Evolutionary conservation across 345 rosid species (phyloP).

Genomic region (Heritiera littoralis): DNA sequence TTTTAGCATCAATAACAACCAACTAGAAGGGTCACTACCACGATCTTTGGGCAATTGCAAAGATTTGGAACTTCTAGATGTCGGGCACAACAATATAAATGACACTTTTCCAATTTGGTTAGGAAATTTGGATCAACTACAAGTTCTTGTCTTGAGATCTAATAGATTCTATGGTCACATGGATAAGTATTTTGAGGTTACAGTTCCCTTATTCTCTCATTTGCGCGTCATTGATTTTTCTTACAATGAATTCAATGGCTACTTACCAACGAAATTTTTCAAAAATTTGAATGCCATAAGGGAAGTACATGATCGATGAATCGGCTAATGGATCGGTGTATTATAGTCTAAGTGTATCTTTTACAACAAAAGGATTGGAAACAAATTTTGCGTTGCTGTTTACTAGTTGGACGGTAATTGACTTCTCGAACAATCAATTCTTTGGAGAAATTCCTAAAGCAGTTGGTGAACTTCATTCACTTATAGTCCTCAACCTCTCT

Average conservation of each 20-base stretch:
- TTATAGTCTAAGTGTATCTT: background rate
- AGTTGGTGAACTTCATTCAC: background rate
- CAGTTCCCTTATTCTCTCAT: background rate
- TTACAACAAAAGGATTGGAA: background rate
- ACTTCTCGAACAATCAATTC: background rate
- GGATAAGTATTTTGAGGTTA: background rate
- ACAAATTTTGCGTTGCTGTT: too few species aligned
- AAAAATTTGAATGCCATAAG: background rate
- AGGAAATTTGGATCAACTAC: background rate
- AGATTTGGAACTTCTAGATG: background rate
- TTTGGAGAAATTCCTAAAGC: background rate
- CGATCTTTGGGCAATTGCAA: slow-evolving; percentile 18
- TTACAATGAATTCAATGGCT: slow-evolving; percentile 3
- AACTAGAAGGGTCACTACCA: slow-evolving; percentile 17
- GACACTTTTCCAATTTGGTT: slow-evolving; percentile 25
- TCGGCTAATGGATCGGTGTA: background rate
- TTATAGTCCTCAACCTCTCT: background rate
- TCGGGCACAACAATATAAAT: slow-evolving; percentile 17
- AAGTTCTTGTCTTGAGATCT: background rate
- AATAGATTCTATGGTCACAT: slow-evolving; percentile 22
- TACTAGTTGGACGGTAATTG: background rate
- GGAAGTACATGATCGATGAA: background rate
- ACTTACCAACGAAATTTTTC: background rate
- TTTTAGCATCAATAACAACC: slow-evolving; percentile 23
- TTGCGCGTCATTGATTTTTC: slow-evolving; percentile 10